These are phyloP conservation scores for Podaxis mareebaensis DNA, from an alignment of 768 basidiomycete species.

Conservation along the genomic window DNA sequence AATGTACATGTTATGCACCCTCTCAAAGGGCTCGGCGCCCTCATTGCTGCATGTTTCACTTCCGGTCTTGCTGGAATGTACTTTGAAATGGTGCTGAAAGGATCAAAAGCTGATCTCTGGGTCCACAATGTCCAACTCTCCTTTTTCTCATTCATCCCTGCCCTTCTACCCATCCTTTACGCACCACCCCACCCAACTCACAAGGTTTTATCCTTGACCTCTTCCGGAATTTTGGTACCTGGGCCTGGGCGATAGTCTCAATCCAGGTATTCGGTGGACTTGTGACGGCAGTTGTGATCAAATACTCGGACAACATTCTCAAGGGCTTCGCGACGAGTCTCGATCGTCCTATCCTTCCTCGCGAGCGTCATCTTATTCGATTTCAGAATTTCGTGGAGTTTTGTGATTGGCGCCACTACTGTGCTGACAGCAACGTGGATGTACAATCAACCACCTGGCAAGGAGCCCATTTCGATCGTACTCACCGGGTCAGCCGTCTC, in stretches of 20 bases:
- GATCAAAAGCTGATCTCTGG: constrained; percentile 91
- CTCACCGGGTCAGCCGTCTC: constrained; percentile 20
- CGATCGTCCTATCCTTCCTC: constrained; percentile 93
- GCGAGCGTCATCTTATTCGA: constrained; percentile 90
- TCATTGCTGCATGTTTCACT: constrained; percentile 88
- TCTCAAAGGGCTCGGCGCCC: constrained; percentile 85
- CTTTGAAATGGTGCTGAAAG: constrained; percentile 97
- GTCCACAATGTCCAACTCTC: constrained; percentile 95
- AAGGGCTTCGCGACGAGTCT: constrained; percentile 97
- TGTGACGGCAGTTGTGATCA: constrained; percentile 94
- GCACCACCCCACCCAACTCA: constrained; percentile 40
- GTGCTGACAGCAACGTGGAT: constrained; percentile 91
- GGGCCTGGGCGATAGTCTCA: constrained; percentile 94
- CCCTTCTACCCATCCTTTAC: constrained; percentile 80
- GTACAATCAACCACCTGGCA: constrained; percentile 77
- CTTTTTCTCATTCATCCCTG: constrained; percentile 93
- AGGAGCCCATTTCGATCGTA: constrained; percentile 29
- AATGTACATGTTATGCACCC: constrained; percentile 80
- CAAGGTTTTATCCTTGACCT: constrained; percentile 55
- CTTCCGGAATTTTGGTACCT: constrained; percentile 86
- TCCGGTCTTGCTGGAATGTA: constrained; percentile 97
- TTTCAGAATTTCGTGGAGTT: constrained; percentile 84
- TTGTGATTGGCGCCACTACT: constrained; percentile 81
- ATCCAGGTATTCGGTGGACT: constrained; percentile 93
- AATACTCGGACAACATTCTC: constrained; percentile 92